Percentiles rank a stretch among this genome's conserved stretches.
phyloP scores from a whole-genome alignment of 108 stramenopile species.

The Asterionellopsis glacialis region DNA sequence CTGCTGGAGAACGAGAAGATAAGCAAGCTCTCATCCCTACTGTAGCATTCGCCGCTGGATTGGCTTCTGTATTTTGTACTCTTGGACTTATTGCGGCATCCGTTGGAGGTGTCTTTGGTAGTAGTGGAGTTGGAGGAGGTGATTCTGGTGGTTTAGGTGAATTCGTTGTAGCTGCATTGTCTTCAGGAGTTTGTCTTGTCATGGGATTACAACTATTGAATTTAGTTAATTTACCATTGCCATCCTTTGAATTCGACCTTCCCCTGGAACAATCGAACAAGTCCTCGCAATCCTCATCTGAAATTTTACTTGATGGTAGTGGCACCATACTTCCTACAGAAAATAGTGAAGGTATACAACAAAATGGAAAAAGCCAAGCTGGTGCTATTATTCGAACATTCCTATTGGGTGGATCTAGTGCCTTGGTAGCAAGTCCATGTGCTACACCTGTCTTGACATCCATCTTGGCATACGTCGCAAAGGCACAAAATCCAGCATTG shows the following conservation, averaged over 20 bases:
- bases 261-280: background rate
- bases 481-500: slow-evolving; percentile 36
- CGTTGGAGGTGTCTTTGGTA: slow-evolving; percentile 72
- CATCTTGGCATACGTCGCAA: slow-evolving; percentile 75
- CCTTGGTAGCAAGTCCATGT: slow-evolving; percentile 75
- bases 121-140: slow-evolving; percentile 10
- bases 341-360: background rate
- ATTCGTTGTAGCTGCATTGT: slow-evolving; percentile 36
- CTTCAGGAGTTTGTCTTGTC: slow-evolving; percentile 55
- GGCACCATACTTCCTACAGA: background rate
- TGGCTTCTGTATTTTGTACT: slow-evolving; percentile 69
- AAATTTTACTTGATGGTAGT: slow-evolving; percentile 4
- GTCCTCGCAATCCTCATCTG: background rate
- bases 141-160: slow-evolving; percentile 10
- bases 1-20: slow-evolving; percentile 61
- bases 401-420: slow-evolving; percentile 77
- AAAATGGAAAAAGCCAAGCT: slow-evolving; percentile 14
- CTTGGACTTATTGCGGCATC: slow-evolving; percentile 63
- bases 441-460: slow-evolving; percentile 81
- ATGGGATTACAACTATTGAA: slow-evolving; percentile 81
- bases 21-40: slow-evolving; percentile 56
- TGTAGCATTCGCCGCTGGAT: slow-evolving; percentile 53
- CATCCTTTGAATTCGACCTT: slow-evolving; percentile 13
- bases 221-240: slow-evolving; percentile 57
- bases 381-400: slow-evolving; percentile 63